phyloP scores from a whole-genome alignment of 108 stramenopile genomes.

The Stephanodiscus minutulus region DNA sequence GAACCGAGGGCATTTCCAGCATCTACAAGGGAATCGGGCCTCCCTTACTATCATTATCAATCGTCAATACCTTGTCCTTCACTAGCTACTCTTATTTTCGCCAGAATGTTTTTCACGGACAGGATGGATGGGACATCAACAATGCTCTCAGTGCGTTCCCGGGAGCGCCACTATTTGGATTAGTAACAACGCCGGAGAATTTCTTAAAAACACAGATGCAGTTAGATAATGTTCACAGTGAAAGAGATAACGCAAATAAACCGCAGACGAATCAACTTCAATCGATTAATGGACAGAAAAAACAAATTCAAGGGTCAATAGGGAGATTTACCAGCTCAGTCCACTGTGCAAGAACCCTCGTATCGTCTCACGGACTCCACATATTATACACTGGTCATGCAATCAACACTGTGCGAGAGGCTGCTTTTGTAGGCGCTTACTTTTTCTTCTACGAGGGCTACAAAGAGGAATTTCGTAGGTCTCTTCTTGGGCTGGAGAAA shows the following conservation, averaged over 20 bases:
- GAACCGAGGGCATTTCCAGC: constrained; percentile 69
- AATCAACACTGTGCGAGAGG: constrained; percentile 86
- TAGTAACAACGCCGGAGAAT: constrained; percentile 87
- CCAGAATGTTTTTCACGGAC: constrained; percentile 57
- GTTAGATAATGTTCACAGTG: constrained; percentile 50
- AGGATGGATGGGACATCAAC: constrained; percentile 71
- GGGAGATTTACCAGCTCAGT: constrained; percentile 67
- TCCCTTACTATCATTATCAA: constrained; percentile 80
- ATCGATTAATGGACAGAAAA: constrained; percentile 21
- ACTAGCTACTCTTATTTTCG: constrained; percentile 78
- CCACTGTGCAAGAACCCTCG: constrained; percentile 64
- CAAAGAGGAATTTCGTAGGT: constrained; percentile 38
- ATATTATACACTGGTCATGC: constrained; percentile 84
- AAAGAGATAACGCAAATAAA: constrained; percentile 25
- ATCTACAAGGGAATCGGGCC: constrained; percentile 88
- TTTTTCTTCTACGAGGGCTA: constrained; percentile 90
- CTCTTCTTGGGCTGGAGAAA: constrained; percentile 23
- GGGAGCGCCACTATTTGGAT: constrained; percentile 72
- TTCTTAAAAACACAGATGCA: constrained; percentile 79
- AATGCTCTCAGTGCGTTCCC: constrained; percentile 80
- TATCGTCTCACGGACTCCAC: constrained; percentile 55
- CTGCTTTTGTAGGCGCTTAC: constrained; percentile 80
- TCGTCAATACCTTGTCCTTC: constrained; percentile 88
- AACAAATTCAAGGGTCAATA: constrained; percentile 15
- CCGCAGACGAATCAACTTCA: constrained; percentile 11